Evolutionary conservation across 495 filamentous ascomycete genomes (phyloP).

Genomic region (Neurospora tetraspora): DNA sequence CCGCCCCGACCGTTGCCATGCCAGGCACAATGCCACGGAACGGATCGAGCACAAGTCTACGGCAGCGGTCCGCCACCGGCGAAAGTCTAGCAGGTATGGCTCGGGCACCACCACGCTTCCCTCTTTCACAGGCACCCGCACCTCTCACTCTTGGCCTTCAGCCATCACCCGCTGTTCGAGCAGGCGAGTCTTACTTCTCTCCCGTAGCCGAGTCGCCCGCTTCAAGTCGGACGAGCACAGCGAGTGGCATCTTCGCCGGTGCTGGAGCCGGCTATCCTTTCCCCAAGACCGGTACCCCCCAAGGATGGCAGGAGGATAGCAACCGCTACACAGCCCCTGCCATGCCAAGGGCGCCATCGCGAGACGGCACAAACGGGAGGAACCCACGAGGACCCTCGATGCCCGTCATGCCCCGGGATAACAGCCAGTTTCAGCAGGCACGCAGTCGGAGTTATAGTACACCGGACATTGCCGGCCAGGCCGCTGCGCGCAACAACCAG

Average conservation of each 20-base stretch:
- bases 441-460: constrained; percentile 53
- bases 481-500: constrained; percentile 23
- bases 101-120: constrained; percentile 54
- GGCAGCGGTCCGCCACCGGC: constrained; percentile 68
- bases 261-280: constrained; percentile 57
- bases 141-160: constrained; percentile 48
- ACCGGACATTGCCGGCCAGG: constrained; percentile 47
- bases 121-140: constrained; percentile 46
- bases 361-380: constrained; percentile 64
- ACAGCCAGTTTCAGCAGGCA: constrained; percentile 44
- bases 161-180: constrained; percentile 38
- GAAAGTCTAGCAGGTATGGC: constrained; percentile 48
- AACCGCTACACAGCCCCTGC: constrained; percentile 83
- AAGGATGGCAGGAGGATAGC: constrained; percentile 56
- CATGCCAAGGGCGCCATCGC: constrained; percentile 64
- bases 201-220: constrained; percentile 74
- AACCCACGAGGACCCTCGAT: constrained; percentile 69
- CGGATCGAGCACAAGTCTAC: constrained; percentile 67
- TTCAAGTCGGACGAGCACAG: constrained; percentile 66
- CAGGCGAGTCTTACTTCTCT: constrained; percentile 79
- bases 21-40: constrained; percentile 58
- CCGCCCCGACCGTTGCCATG: constrained; percentile 7
- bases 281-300: constrained; percentile 58
- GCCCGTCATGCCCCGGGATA: constrained; percentile 57
- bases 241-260: constrained; percentile 48